Percentiles rank a stretch among this genome's conserved stretches.
phyloP scores from a whole-genome alignment of 108 stramenopile genomes.

The Fragilariopsis cylindrus region DNA sequence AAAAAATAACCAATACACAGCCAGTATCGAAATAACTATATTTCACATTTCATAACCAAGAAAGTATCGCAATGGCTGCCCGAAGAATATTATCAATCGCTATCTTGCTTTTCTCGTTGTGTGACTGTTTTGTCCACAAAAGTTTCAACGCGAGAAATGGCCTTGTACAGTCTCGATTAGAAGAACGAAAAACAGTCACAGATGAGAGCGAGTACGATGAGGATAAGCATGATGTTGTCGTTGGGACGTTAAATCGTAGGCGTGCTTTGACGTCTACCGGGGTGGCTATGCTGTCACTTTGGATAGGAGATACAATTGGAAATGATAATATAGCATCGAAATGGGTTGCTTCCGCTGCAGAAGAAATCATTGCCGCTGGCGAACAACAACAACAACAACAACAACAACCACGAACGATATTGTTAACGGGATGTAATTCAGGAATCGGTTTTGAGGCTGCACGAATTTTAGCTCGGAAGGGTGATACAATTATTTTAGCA shows the following conservation, averaged over 20 bases:
- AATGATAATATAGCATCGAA: neutral
- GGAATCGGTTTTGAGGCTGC: conserved; percentile 88
- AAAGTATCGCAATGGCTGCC: too few relatives aligned
- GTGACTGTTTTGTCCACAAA: too few relatives aligned
- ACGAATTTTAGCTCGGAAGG: conserved; percentile 49
- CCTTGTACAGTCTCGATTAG: too few relatives aligned
- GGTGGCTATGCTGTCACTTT: conserved; percentile 2
- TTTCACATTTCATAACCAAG: too few relatives aligned
- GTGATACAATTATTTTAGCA: conserved; percentile 65
- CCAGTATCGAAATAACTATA: too few relatives aligned
- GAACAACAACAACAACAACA: neutral
- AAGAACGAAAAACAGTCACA: too few relatives aligned
- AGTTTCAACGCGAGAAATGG: too few relatives aligned
- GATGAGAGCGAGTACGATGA: too few relatives aligned
- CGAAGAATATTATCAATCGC: too few relatives aligned
- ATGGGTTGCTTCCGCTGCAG: conserved; percentile 8
- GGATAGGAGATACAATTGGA: conserved; percentile 13
- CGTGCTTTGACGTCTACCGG: conserved; percentile 12
- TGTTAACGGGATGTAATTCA: conserved; percentile 60
- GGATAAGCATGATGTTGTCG: neutral
- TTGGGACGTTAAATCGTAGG: conserved; percentile 1
- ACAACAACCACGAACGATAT: conserved; percentile 25
- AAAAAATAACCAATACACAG: too few relatives aligned
- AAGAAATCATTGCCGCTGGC: neutral
- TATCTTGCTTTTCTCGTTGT: too few relatives aligned